phyloP scores from a whole-genome alignment of 441 rosid genomes.

The Adansonia gregorii region DNA sequence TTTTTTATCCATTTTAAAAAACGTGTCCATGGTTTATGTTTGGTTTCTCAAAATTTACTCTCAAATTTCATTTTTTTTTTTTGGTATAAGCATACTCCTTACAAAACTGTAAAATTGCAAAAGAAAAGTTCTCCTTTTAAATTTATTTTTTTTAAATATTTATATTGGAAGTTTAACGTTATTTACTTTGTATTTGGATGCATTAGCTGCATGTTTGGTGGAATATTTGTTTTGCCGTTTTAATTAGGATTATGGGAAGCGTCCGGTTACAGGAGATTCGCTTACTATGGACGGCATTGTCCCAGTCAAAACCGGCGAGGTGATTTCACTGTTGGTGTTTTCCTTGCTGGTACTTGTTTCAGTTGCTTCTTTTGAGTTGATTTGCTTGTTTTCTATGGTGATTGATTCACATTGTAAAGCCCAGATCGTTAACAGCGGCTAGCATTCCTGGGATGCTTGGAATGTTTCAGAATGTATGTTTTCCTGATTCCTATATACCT shows the following conservation, averaged over 20 bases:
- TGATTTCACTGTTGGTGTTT: constrained; percentile 32
- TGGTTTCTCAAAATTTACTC: not conserved
- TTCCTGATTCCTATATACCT: not conserved
- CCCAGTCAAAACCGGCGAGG: constrained; percentile 78
- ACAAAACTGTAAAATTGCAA: not conserved
- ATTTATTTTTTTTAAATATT: not conserved
- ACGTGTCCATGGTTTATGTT: constrained; percentile 32
- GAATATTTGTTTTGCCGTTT: constrained; percentile 20
- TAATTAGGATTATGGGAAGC: constrained; percentile 83
- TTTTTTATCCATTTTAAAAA: not conserved
- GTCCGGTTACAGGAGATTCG: constrained; percentile 84
- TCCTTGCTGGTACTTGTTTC: not conserved
- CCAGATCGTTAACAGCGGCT: constrained; percentile 82
- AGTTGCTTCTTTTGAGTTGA: not conserved
- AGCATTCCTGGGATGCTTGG: constrained; percentile 97
- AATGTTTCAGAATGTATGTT: constrained; percentile 85
- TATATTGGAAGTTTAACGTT: not conserved
- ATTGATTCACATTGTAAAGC: constrained; percentile 73
- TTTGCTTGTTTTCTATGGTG: constrained; percentile 5
- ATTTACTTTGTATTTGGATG: constrained; percentile 2
- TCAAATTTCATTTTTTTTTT: not conserved
- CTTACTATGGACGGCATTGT: constrained; percentile 77
- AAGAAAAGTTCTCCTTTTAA: not conserved
- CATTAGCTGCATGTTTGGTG: constrained; percentile 5
- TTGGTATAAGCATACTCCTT: no score